Evolutionary conservation across 2,329 filamentous ascomycete species (phyloP).

Genomic region (Teratosphaeria nubilosa): DNA sequence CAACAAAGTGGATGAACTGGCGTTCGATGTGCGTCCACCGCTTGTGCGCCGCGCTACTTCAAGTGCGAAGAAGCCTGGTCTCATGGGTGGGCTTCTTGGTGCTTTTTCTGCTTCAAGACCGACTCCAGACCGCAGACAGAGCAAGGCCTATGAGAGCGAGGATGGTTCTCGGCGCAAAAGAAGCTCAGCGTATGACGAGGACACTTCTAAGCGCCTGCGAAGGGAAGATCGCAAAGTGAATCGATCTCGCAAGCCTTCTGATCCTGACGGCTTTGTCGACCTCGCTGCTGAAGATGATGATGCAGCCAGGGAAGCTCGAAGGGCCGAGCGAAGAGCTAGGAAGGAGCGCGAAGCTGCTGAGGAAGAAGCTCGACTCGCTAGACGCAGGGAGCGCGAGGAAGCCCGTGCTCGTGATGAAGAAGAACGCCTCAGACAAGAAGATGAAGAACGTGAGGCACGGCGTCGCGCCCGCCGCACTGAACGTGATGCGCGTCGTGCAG

Average conservation of each 20-base stretch:
- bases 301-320: constrained; percentile 21
- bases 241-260: constrained; percentile 20
- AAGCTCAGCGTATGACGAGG: constrained; percentile 23
- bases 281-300: constrained; percentile 18
- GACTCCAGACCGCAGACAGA: constrained; percentile 18
- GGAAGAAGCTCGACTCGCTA: constrained; percentile 19
- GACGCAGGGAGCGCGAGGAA: constrained; percentile 18
- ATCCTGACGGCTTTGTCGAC: constrained; percentile 19
- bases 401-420: constrained; percentile 20
- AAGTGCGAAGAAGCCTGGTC: constrained; percentile 43
- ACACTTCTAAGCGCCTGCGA: constrained; percentile 25
- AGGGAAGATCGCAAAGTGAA: constrained; percentile 27
- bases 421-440: constrained; percentile 19
- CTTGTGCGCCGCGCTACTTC: constrained; percentile 52
- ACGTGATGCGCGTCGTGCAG: constrained; percentile 19
- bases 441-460: constrained; percentile 20
- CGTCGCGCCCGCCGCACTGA: constrained; percentile 19
- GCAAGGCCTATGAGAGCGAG: constrained; percentile 26
- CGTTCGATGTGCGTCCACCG: constrained; percentile 42
- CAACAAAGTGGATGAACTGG: constrained; percentile 37
- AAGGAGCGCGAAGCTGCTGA: constrained; percentile 31
- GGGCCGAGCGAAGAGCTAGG: constrained; percentile 25
- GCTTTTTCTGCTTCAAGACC: constrained; percentile 22
- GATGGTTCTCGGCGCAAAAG: constrained; percentile 24
- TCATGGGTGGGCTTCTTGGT: constrained; percentile 48